Percentiles rank a stretch among this genome's conserved stretches.
These are phyloP conservation scores for Hansenula sp. DNA, from an alignment of 1,139 yeast species.

Conservation along the genomic window DNA sequence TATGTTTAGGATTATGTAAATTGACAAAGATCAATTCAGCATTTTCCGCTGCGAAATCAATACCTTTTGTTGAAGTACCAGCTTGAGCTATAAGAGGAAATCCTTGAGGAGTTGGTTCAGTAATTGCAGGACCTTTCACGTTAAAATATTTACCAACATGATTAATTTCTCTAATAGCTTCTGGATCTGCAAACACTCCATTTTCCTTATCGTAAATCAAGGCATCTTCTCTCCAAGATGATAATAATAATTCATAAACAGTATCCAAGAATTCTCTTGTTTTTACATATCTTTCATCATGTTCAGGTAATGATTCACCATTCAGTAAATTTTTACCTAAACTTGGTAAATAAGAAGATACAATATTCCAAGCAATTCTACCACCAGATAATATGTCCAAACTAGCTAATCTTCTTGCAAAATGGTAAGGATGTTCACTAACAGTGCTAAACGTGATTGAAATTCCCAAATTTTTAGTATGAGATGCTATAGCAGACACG, in stretches of 20 bases:
- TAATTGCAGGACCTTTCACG: constrained; percentile 33
- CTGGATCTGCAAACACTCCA: constrained; percentile 30
- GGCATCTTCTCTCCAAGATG: constrained; percentile 39
- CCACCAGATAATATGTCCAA: constrained; percentile 36
- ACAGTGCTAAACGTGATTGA: constrained; percentile 36
- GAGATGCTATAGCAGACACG: constrained; percentile 35
- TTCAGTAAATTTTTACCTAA: constrained; percentile 27
- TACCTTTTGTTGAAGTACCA: constrained; percentile 33
- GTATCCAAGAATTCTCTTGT: constrained; percentile 35
- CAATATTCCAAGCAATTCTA: constrained; percentile 38
- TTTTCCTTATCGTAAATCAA: constrained; percentile 24
- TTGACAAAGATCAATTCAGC: constrained; percentile 33
- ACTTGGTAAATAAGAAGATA: constrained; percentile 31
- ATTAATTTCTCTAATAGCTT: constrained; percentile 28
- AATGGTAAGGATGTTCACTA: constrained; percentile 36
- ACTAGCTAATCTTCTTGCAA: constrained; percentile 35
- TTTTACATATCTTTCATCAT: constrained; percentile 32
- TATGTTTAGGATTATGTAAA: no score
- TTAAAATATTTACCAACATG: constrained; percentile 31
- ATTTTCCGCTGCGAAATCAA: constrained; percentile 33
- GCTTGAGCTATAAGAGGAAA: constrained; percentile 36
- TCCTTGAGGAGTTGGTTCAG: constrained; percentile 35
- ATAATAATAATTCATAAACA: constrained; percentile 30
- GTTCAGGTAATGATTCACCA: no score
- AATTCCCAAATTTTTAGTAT: constrained; percentile 31